Conservation (phyloP, 345 rosid species). For the Heritiera littoralis region DNA sequence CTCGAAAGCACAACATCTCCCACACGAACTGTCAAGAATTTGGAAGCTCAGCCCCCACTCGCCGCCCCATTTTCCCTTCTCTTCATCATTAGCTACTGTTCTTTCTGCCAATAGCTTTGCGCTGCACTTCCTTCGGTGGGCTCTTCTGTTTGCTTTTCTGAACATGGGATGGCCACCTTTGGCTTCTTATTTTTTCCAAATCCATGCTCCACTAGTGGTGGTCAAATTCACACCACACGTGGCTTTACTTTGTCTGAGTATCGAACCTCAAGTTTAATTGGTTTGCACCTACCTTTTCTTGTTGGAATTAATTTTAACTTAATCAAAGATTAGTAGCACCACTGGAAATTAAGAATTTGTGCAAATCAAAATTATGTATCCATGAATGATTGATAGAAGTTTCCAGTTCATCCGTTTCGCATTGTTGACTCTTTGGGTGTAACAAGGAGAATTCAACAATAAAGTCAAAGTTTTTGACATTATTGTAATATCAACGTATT, state of each 20-base stretch:
- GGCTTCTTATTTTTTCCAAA: not conserved
- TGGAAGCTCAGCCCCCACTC: not conserved
- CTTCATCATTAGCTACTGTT: slow-evolving; percentile 3
- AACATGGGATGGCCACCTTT: not conserved
- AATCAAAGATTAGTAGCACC: not conserved
- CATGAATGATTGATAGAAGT: not conserved
- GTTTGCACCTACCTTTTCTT: too few relatives aligned
- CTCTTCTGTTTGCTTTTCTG: not conserved
- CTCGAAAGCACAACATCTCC: not conserved
- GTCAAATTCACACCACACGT: not conserved
- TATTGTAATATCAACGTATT: too few relatives aligned
- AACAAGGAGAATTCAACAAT: too few relatives aligned
- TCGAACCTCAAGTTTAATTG: too few relatives aligned
- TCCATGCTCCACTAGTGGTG: not conserved
- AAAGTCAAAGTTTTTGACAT: too few relatives aligned
- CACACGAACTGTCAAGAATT: not conserved
- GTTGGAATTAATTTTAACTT: not conserved
- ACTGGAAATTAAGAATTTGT: not conserved
- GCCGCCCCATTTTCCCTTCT: not conserved
- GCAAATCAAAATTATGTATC: not conserved
- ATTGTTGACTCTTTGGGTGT: too few relatives aligned
- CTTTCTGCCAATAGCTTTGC: not conserved
- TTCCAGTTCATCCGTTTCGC: not conserved
- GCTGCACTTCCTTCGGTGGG: not conserved
- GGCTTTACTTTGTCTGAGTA: slow-evolving; percentile 1